Conservation (phyloP, 495 filamentous ascomycete genomes). For the Elasticomyces elasticus region DNA sequence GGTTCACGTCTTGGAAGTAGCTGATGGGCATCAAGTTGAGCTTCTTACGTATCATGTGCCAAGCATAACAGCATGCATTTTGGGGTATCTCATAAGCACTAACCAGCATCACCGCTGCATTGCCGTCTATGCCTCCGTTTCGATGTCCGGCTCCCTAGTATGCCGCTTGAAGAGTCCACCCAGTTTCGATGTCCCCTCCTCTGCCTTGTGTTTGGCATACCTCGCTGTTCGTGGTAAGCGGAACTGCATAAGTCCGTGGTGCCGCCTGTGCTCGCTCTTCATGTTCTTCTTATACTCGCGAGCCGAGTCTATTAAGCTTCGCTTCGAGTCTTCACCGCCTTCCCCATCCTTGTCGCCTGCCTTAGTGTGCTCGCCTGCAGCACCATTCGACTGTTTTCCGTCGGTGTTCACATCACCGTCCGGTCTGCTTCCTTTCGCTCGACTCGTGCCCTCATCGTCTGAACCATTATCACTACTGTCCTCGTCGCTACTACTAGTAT, state of each 20-base stretch:
- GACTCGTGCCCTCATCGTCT: conserved; percentile 14
- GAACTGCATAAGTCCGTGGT: conserved; percentile 19
- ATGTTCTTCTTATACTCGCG: conserved; percentile 36
- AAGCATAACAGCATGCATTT: too few relatives aligned
- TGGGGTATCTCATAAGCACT: neutral
- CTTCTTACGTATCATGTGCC: too few relatives aligned
- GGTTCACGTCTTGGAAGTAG: too few relatives aligned
- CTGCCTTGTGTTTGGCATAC: conserved; percentile 33
- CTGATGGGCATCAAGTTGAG: too few relatives aligned
- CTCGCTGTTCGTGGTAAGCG: conserved; percentile 33
- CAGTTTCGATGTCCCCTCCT: conserved; percentile 30
- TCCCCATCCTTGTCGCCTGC: conserved; percentile 11
- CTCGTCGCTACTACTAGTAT: neutral
- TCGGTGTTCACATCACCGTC: neutral
- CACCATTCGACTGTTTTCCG: neutral
- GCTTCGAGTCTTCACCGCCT: conserved; percentile 31
- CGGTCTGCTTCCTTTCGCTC: neutral
- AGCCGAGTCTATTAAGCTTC: conserved; percentile 25
- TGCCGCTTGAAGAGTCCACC: conserved; percentile 31
- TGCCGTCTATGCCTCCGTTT: conserved; percentile 40
- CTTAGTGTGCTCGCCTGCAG: neutral
- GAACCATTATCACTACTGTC: conserved; percentile 5
- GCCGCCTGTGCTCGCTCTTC: conserved; percentile 34
- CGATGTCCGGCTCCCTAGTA: conserved; percentile 33
- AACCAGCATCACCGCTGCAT: too few relatives aligned